Conservation (phyloP, 257 asterid genomes). For the Catharanthus roseus region DNA sequence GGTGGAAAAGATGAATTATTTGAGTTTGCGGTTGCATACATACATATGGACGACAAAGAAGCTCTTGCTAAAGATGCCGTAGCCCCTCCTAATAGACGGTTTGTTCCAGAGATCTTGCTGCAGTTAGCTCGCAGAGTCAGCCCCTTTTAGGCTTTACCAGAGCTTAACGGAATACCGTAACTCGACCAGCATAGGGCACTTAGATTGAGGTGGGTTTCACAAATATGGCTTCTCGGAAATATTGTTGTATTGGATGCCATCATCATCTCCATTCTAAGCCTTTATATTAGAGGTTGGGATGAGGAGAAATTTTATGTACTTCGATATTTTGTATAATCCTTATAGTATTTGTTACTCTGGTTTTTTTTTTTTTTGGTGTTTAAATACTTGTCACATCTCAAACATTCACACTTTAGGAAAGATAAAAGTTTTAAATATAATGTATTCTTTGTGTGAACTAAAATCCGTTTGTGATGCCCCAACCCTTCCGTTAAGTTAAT, state of each 20-base stretch:
- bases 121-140: slow-evolving; percentile 60
- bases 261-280: slow-evolving; percentile 5
- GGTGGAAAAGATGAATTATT: slow-evolving; percentile 91
- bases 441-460: too few relatives aligned
- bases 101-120: slow-evolving; percentile 73
- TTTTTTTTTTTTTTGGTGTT: too few relatives aligned
- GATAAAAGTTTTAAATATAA: too few relatives aligned
- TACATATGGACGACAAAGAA: slow-evolving; percentile 65
- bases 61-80: slow-evolving; percentile 66
- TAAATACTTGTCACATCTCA: too few relatives aligned
- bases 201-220: background rate
- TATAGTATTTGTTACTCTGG: background rate
- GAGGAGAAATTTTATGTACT: background rate
- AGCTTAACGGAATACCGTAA: slow-evolving; percentile 5
- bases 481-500: too few relatives aligned
- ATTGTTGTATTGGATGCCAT: background rate
- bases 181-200: background rate
- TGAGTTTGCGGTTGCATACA: slow-evolving; percentile 57
- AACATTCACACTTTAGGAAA: too few relatives aligned
- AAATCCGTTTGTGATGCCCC: too few relatives aligned
- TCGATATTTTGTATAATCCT: background rate
- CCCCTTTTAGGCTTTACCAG: too few relatives aligned
- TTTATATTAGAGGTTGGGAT: background rate
- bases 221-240: background rate
- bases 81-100: slow-evolving; percentile 71